Base-by-base conservation (phyloP, 2,329 filamentous ascomycete species). In the Talaromyces marneffei region DNA sequence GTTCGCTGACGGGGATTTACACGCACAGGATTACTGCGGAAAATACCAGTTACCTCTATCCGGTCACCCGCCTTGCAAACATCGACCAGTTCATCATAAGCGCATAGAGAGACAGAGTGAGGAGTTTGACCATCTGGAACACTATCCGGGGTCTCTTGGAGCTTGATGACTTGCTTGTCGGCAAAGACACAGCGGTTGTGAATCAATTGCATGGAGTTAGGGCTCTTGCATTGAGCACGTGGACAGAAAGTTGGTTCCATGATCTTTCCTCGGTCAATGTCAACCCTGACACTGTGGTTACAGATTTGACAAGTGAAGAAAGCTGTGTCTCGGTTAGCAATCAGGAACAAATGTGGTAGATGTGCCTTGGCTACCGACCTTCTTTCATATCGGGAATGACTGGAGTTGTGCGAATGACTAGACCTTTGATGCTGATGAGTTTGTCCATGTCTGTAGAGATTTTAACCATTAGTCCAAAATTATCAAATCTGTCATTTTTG, bases 381-480 rank as follows among this genome's bases (percentile, higher is more conserved):
- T 96, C 91, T 78, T 95, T 97, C 95, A 99, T 99, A 70, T 99
- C 94, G 0, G 94, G 94, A 66, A 99, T 97, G 66, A 99, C 90
- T 0, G 94, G 92, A 0, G 94, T 97, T 2, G 94, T 90, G 64
- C 94, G 87, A 70, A 99, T 99, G 63, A 99, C 94, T 16, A 99
- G 82, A 50, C 94, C 94, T 77, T 97, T 99, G 76, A 99, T 88
- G 66, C 88, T 91, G 66, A 99, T 88, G 66, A 99, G 84, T 72
- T 95, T 95, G 77, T 99, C 95, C 85, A 97, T 96, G 71, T 97
- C 91, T 83, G 27, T 37, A 37, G 46, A 52, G 6, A 35, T 20
- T 8, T 23, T 4, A 33, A 16, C 14, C 3, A n/a, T 52, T 35
- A 35, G 48, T 52, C 29, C n/a, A 50, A 8, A 4, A 29, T 35